These are phyloP conservation scores for Trichoderma atrobrunneum DNA, from an alignment of 2,329 filamentous ascomycete species.

Conservation along the genomic window DNA sequence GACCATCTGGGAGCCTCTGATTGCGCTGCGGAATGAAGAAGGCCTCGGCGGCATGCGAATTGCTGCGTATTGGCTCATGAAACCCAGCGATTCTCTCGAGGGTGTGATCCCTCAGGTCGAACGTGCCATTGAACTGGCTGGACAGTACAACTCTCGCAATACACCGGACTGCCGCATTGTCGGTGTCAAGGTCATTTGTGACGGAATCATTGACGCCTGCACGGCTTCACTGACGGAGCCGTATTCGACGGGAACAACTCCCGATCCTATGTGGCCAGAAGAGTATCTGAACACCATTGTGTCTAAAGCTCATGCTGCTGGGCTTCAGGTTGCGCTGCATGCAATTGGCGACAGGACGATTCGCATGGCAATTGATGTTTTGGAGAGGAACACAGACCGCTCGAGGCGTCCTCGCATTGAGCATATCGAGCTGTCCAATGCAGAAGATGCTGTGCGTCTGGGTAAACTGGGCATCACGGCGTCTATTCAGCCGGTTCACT, in stretches of 20 bases:
- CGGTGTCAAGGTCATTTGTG: constrained; percentile 63
- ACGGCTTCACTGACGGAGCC: constrained; percentile 60
- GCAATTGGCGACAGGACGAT: constrained; percentile 63
- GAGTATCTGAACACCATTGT: constrained; percentile 54
- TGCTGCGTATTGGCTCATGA: constrained; percentile 57
- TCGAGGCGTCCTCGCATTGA: constrained; percentile 60
- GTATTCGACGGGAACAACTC: constrained; percentile 47
- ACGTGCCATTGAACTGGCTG: constrained; percentile 45
- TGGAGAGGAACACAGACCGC: constrained; percentile 43
- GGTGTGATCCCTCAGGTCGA: constrained; percentile 47
- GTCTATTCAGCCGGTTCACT: constrained; percentile 57
- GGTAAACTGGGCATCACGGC: constrained; percentile 59
- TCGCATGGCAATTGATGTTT: constrained; percentile 54
- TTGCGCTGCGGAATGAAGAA: constrained; percentile 41
- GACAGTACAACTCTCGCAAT: constrained; percentile 33
- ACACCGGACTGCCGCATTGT: constrained; percentile 48
- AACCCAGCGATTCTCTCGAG: constrained; percentile 42
- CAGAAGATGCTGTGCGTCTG: constrained; percentile 54
- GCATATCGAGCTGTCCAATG: constrained; percentile 59
- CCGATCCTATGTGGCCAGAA: constrained; percentile 54
- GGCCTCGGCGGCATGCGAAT: constrained; percentile 41
- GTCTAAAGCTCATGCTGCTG: constrained; percentile 48
- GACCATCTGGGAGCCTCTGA: constrained; percentile 50
- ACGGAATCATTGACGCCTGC: constrained; percentile 64
- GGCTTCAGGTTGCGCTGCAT: constrained; percentile 61